Evolutionary conservation across 352 stramenopile species (phyloP), one percentile per base, ranked within the genome.

Genomic region (Blastocystis sp.): DNA sequence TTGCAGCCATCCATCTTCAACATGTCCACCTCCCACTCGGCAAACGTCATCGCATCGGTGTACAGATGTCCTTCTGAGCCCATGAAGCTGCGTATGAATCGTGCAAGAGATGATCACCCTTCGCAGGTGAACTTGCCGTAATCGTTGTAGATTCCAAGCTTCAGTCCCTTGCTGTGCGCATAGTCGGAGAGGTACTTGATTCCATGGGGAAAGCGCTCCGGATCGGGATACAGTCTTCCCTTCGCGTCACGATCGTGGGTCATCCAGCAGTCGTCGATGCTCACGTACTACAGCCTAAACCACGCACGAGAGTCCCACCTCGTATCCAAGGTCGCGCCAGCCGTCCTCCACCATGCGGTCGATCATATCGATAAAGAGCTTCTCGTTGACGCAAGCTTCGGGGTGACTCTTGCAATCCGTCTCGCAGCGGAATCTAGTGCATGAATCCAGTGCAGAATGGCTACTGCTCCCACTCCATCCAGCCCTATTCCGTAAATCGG

Each of bases 1-100:
- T 88, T 89, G 87, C 91, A 93, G 66, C 90, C 89, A 69, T 93
- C 91, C 23, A 91, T 88, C 74, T 93, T 93, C 3, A 93, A 34
- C 53, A 89, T 91, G 74, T 92, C 90, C 45, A 92, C 76, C 5
- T 84, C 89, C 89, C 89, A 92, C n/a, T 64, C 66, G 11, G 82
- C 89, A 76, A 91, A 92, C 48, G 65, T 90, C 77, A 59, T 28
- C 19, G 90, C 90, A 86, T 93, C 91, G 10, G 74, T 21, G 19
- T n/a, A 9, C 79, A 91, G 77, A 64, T 91, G 77, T n/a, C 86
- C 89, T 28, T 90, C 17, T 14, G 56, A 88, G 38, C 90, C 90
- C 48, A 56, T 56, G 14, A 56, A 56, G 5, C 48, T 56, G 14
- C 5, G 48, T 56, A 14, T 56, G 48, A 56, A 7, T 17, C 5